Evolutionary conservation across 768 basidiomycete species (phyloP).

Genomic region (Rhizopogon sp.): DNA sequence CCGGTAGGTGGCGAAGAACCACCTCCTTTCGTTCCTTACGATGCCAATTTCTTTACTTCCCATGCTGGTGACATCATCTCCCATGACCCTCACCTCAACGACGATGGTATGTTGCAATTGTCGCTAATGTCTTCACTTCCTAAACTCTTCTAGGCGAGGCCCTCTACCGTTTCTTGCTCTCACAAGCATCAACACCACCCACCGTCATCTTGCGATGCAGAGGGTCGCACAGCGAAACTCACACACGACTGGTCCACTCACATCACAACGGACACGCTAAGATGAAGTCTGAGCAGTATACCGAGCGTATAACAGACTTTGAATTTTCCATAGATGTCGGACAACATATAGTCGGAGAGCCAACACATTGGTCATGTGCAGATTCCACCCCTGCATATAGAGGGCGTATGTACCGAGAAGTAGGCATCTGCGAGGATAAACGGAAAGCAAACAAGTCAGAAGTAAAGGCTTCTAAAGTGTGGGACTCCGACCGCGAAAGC

Average conservation of each 20-base stretch:
- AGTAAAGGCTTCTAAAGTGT: constrained; percentile 36
- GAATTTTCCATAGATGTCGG: constrained; percentile 59
- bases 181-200: constrained; percentile 45
- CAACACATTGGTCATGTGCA: constrained; percentile 54
- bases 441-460: constrained; percentile 40
- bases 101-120: constrained; percentile 41
- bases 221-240: constrained; percentile 55
- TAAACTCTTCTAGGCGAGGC: constrained; percentile 47
- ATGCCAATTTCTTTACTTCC: constrained; percentile 53
- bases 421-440: constrained; percentile 34
- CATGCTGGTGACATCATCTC: constrained; percentile 52
- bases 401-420: constrained; percentile 56
- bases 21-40: constrained; percentile 57
- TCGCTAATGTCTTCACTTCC: not conserved
- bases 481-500: constrained; percentile 38
- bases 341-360: constrained; percentile 33
- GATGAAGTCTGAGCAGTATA: constrained; percentile 44
- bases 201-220: constrained; percentile 40
- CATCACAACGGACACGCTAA: constrained; percentile 28
- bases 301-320: constrained; percentile 60
- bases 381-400: constrained; percentile 64
- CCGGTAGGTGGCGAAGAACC: constrained; percentile 42
- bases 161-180: constrained; percentile 68
- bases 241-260: constrained; percentile 39
- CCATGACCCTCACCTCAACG: constrained; percentile 65